Evolutionary conservation across 2,329 filamentous ascomycete genomes (phyloP).

Genomic region (Neopestalotiopsis sp.): DNA sequence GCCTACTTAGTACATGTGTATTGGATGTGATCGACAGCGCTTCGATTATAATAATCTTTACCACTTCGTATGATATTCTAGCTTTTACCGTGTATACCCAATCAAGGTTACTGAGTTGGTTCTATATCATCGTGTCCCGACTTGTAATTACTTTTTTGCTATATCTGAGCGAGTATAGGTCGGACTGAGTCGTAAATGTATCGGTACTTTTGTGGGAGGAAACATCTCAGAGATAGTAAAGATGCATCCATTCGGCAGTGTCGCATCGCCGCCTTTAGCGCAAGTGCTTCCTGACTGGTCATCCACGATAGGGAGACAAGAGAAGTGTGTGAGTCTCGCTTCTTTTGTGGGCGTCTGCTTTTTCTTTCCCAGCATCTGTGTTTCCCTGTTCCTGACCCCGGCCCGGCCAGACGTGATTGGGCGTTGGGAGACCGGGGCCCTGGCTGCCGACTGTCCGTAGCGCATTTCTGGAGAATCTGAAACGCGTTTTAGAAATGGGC

Average conservation of each 20-base stretch:
- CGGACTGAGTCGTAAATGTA: not conserved
- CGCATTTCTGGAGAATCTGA: slow-evolving; percentile 11
- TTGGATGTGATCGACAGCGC: too few relatives aligned
- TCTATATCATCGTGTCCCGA: not conserved
- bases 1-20: too few relatives aligned
- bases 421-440: slow-evolving; percentile 1
- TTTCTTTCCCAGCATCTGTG: not conserved
- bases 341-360: not conserved
- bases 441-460: slow-evolving; percentile 14
- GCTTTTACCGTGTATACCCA: too few relatives aligned
- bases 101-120: too few relatives aligned
- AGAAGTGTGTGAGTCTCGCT: not conserved
- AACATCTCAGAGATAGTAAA: not conserved
- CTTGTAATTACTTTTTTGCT: not conserved
- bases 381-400: slow-evolving; percentile 4
- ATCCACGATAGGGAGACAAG: not conserved
- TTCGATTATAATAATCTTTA: too few relatives aligned
- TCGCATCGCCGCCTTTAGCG: slow-evolving; percentile 5
- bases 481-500: slow-evolving; percentile 15
- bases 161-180: not conserved
- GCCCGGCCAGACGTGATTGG: slow-evolving; percentile 1
- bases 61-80: too few relatives aligned
- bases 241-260: slow-evolving; percentile 2
- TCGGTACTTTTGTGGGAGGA: slow-evolving; percentile 9
- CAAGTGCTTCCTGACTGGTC: not conserved